phyloP scores from a whole-genome alignment of 495 filamentous ascomycete genomes.

The Daldinia grandis region DNA sequence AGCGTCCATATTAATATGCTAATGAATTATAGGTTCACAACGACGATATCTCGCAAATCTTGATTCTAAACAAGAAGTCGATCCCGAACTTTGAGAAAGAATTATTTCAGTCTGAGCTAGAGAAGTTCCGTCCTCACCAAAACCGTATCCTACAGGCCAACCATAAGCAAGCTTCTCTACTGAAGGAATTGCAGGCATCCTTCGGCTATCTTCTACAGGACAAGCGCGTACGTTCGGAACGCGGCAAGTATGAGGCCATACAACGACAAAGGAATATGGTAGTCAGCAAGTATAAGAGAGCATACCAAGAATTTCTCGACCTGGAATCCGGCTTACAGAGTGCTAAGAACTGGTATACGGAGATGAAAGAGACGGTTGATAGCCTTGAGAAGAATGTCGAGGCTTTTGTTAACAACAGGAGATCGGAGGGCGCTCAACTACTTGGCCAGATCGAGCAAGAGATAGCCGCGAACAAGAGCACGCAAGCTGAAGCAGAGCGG shows the following conservation, averaged over 20 bases:
- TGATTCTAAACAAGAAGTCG: slow-evolving; percentile 96
- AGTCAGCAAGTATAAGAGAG: slow-evolving; percentile 86
- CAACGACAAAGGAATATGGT: slow-evolving; percentile 83
- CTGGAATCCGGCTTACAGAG: slow-evolving; percentile 84
- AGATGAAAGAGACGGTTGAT: slow-evolving; percentile 95
- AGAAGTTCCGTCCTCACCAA: slow-evolving; percentile 95
- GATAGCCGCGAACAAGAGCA: slow-evolving; percentile 69
- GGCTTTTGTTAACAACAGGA: slow-evolving; percentile 92
- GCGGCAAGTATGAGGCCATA: slow-evolving; percentile 90
- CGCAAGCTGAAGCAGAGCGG: slow-evolving; percentile 84
- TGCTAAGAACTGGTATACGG: slow-evolving; percentile 90
- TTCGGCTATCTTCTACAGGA: slow-evolving; percentile 92
- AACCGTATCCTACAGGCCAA: slow-evolving; percentile 88
- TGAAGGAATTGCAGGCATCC: slow-evolving; percentile 92
- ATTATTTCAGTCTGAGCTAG: slow-evolving; percentile 91
- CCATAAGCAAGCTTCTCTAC: slow-evolving; percentile 89
- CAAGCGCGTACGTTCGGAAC: slow-evolving; percentile 90
- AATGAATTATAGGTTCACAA: slow-evolving; percentile 75
- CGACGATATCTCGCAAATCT: slow-evolving; percentile 95
- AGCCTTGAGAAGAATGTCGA: slow-evolving; percentile 97
- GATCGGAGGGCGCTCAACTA: slow-evolving; percentile 89
- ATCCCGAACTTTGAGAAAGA: slow-evolving; percentile 87
- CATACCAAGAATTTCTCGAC: slow-evolving; percentile 91
- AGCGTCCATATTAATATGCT: slow-evolving; percentile 37
- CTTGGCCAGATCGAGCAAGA: slow-evolving; percentile 87